Evolutionary conservation across 257 asterid species (phyloP), one percentile per base, ranked within the genome.

Genomic region (Solanum medicagineum): DNA sequence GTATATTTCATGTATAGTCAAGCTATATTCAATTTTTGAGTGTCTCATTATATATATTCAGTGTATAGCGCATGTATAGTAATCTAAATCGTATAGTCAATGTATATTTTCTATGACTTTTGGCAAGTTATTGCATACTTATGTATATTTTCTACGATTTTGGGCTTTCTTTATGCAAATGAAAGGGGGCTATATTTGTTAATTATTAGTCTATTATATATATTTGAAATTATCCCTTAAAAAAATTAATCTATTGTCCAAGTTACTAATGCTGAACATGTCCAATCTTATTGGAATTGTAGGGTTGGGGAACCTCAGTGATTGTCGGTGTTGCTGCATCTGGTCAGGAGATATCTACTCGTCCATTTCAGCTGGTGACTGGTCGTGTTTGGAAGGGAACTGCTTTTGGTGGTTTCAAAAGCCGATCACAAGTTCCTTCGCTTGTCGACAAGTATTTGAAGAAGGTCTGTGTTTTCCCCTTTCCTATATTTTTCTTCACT

Each of bases 341-440:
- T 45, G 99, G 99, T 42, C 99, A 97, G 88, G 99, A 97, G 92
- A 95, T 97, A 87, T 89, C 98, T 29, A 97, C 99, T 1, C 98
- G 98, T 57, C 99, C 99, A 8, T 97, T 97, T 87, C 99, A 95
- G 91, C 94, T 97, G 86, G 99, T 97, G 85, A 97, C 99, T 0
- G 99, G 99, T 53, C 99, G 99, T 55, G 99, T 97, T 10, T 97
- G 99, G 99, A 97, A 97, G 91, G 99, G 99, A 84, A 97, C 99
- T 3, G 98, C 98, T 3, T 97, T 97, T 89, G 98, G 99, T 81
- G 99, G 99, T 55, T 97, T 95, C 89, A 95, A 97, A 90, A 95
- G 98, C 87, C 98, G 99, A 53, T 95, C 99, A 17, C 99, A 95
- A 88, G 99, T 97, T 22, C 98, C 99, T 69, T 92, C 96, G 95